Evolutionary conservation across 352 stramenopile genomes (phyloP), one percentile per base, ranked within the genome.

Genomic region (Thraustotheca clavata): DNA sequence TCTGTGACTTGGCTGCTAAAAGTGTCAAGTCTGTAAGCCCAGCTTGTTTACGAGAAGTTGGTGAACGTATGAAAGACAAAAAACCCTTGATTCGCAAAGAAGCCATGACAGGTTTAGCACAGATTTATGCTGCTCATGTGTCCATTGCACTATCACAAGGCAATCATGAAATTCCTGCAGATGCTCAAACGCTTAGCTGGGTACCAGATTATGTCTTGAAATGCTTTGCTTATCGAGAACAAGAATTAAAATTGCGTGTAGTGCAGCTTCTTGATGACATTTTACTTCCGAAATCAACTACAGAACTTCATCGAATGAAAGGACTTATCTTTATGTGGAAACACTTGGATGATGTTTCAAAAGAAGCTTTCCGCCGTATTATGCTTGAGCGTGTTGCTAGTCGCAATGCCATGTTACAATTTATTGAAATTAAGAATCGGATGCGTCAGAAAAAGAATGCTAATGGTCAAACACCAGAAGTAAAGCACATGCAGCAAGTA

Each of bases 61-160:
- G 83, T 18, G 86, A 95, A 57, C 82, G 86, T 9, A 90, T 95
- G 83, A 93, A 93, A 60, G 86, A 95, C 68, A 95, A 95, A 59
- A 89, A 82, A 48, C 77, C 91, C 1, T 54, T 75, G 0, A 38
- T 93, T 26, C 72, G 86, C 16, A 95, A 93, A 55, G 86, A 95
- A 67, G 88, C 86, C 9, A 95, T 95, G 86, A 95, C 86, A 12
- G 86, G 86, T 0, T 71, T 95, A 16, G 89, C 82, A 26, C 86
- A 93, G 69, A 80, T 93, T 12, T 95, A 87, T 39, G 78, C 71
- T 16, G 68, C 76, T 4, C 84, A 95, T 59, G 67, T 95, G 39
- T 86, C 86, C 8, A 61, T 72, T 0, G 76, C 18, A 16, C 47
- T 43, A 26, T 33, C 36, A 8, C 73, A 22, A 89, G 80, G 81